Percentiles rank a stretch among this genome's conserved stretches.
Evolutionary conservation across 305 asterid species (phyloP).

Genomic region (Fraxinus sp.): DNA sequence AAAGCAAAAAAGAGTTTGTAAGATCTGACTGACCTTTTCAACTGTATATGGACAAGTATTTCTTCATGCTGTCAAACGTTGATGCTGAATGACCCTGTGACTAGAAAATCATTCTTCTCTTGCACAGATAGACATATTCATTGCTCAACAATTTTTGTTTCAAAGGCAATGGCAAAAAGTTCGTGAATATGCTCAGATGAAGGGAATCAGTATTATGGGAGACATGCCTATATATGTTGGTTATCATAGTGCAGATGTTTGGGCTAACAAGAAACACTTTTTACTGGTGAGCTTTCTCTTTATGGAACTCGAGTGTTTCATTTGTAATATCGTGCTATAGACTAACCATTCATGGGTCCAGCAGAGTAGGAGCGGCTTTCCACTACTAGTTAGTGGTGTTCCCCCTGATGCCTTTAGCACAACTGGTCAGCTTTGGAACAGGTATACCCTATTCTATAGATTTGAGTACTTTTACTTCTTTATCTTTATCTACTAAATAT

Average conservation of each 20-base stretch:
- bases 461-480: background rate
- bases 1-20: slow-evolving; percentile 81
- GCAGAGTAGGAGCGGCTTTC: slow-evolving; percentile 78
- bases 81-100: slow-evolving; percentile 9
- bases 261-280: slow-evolving; percentile 94
- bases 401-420: slow-evolving; percentile 98
- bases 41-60: slow-evolving; percentile 16
- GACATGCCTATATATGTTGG: slow-evolving; percentile 99
- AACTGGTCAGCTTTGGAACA: slow-evolving; percentile 99
- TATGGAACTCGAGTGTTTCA: slow-evolving; percentile 14
- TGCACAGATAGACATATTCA: slow-evolving; percentile 80
- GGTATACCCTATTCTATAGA: slow-evolving; percentile 44
- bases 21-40: slow-evolving; percentile 30
- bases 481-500: slow-evolving; percentile 7
- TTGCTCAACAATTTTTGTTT: slow-evolving; percentile 89
- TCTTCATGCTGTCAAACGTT: slow-evolving; percentile 10
- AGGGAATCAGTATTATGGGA: slow-evolving; percentile 95
- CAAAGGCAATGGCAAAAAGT: slow-evolving; percentile 97
- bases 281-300: slow-evolving; percentile 61
- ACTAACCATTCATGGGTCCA: slow-evolving; percentile 26
- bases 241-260: slow-evolving; percentile 98
- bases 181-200: slow-evolving; percentile 68
- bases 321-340: slow-evolving; percentile 15
- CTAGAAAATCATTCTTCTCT: slow-evolving; percentile 22
- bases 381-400: slow-evolving; percentile 89